Percentiles rank a stretch among this genome's conserved stretches.
Evolutionary conservation across 176 grass and related monocot genomes (phyloP).

Genomic region (Avena atlantica): DNA sequence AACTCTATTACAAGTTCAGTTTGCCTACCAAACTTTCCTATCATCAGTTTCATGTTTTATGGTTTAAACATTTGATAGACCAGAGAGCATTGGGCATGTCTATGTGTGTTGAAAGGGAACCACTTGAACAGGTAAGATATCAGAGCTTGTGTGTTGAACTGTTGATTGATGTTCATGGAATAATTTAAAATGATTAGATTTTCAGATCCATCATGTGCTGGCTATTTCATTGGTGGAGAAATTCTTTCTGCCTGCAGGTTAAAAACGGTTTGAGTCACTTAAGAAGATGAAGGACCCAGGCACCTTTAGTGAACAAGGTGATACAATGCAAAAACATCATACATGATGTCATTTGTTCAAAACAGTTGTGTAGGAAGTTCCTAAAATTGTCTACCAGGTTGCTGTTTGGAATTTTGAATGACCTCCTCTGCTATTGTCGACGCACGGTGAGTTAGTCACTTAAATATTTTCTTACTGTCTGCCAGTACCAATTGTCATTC

Average conservation of each 20-base stretch:
- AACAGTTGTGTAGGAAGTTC: not conserved
- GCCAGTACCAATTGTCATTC: too few species aligned
- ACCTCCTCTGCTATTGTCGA: not conserved
- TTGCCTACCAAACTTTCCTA: constrained; percentile 26
- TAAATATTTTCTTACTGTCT: too few species aligned
- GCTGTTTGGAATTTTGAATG: not conserved
- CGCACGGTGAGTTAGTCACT: too few species aligned
- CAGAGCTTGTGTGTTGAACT: constrained; percentile 13
- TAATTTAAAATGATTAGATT: constrained; percentile 8
- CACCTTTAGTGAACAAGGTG: constrained; percentile 87
- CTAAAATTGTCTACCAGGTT: not conserved
- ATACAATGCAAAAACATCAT: constrained; percentile 27
- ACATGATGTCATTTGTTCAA: not conserved
- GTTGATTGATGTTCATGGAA: not conserved
- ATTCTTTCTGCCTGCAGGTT: constrained; percentile 52
- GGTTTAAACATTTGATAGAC: constrained; percentile 65
- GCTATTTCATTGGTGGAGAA: not conserved
- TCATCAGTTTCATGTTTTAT: constrained; percentile 33
- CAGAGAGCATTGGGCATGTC: constrained; percentile 99
- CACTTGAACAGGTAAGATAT: constrained; percentile 81
- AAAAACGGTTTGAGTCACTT: constrained; percentile 84
- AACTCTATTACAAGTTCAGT: constrained; percentile 24
- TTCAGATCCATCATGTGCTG: not conserved
- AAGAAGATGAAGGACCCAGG: constrained; percentile 86
- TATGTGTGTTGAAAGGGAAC: constrained; percentile 95